A percentile compares a stretch with the other conserved stretches of the same genome.
Evolutionary conservation across 129 eudicot species (phyloP).

Genomic region (Lactuca saligna): DNA sequence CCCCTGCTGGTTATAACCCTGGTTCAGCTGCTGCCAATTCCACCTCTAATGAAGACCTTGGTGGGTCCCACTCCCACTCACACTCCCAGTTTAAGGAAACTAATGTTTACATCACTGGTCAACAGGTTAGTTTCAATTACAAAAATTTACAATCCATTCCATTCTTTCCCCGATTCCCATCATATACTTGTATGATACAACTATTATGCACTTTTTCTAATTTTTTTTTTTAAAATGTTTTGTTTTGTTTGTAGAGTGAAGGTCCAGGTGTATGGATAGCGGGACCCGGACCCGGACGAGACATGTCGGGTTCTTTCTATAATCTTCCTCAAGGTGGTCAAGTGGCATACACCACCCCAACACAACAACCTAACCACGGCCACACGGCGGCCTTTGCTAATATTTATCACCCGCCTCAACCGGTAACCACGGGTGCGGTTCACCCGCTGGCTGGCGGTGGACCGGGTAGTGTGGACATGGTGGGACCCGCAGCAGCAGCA

Average conservation of each 20-base stretch:
- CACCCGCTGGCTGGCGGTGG: conserved; percentile 47
- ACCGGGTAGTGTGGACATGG: conserved; percentile 19
- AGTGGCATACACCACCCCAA: conserved; percentile 53
- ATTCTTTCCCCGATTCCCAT: too few species aligned
- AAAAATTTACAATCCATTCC: too few species aligned
- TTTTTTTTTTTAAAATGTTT: too few species aligned
- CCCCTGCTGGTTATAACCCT: conserved; percentile 31
- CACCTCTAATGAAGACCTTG: conserved; percentile 64
- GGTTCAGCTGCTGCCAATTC: conserved; percentile 42
- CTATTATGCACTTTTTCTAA: too few species aligned
- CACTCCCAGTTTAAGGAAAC: conserved; percentile 62
- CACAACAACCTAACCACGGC: conserved; percentile 72
- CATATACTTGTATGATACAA: too few species aligned
- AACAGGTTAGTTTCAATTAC: conserved; percentile 60
- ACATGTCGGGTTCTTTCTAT: conserved; percentile 73
- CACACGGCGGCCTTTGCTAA: conserved; percentile 36
- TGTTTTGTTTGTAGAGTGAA: conserved; percentile 51
- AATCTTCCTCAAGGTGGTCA: conserved; percentile 69
- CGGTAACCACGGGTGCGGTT: conserved; percentile 58
- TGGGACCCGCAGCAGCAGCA: conserved; percentile 5
- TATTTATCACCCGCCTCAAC: conserved; percentile 67
- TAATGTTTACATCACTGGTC: conserved; percentile 56
- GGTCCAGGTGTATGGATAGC: conserved; percentile 67
- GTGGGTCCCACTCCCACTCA: conserved; percentile 38
- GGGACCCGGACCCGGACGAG: conserved; percentile 56